phyloP scores from a whole-genome alignment of 345 rosid genomes.

The Lenwebbia sp. region DNA sequence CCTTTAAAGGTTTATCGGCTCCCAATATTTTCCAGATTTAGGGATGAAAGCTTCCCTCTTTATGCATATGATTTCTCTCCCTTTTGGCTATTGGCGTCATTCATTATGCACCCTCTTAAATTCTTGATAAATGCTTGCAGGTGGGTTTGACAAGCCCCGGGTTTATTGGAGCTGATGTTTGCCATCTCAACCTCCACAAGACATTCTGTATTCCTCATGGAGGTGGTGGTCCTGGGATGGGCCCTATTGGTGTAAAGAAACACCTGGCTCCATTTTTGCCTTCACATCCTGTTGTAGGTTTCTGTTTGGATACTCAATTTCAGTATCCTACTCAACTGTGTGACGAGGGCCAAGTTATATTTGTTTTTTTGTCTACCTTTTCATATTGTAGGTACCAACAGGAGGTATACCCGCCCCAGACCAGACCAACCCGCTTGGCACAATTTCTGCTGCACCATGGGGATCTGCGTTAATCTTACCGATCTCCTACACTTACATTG shows the following conservation, averaged over 20 bases:
- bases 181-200: constrained; percentile 98
- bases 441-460: constrained; percentile 98
- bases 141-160: constrained; percentile 99
- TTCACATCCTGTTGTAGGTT: constrained; percentile 93
- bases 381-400: constrained; percentile 41
- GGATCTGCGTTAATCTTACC: constrained; percentile 98
- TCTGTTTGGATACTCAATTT: neutral
- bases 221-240: constrained; percentile 99
- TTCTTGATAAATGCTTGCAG: constrained; percentile 17
- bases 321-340: neutral
- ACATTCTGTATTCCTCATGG: constrained; percentile 98
- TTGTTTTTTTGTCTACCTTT: neutral
- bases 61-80: neutral
- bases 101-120: neutral
- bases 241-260: constrained; percentile 96
- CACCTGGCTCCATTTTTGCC: constrained; percentile 96
- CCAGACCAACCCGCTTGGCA: constrained; percentile 53
- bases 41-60: neutral
- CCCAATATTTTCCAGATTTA: neutral
- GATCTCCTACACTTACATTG: constrained; percentile 84
- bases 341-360: neutral
- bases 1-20: neutral
- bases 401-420: constrained; percentile 88
- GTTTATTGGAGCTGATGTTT: constrained; percentile 96
- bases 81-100: neutral